Evolutionary conservation across 441 rosid species (phyloP).

Genomic region (Adansonia grandidieri): DNA sequence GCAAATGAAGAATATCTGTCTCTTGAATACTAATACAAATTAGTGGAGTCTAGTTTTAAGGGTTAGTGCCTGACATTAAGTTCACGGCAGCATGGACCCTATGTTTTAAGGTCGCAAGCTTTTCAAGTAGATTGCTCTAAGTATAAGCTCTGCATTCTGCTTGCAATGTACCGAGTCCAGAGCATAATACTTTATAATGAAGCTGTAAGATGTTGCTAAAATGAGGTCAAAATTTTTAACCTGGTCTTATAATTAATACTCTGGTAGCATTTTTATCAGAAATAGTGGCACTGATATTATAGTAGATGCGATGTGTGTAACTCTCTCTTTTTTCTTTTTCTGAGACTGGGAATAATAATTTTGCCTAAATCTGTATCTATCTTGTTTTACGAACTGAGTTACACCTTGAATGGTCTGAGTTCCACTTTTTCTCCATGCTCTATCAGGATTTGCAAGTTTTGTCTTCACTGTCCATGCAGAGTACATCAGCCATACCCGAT

Average conservation of each 20-base stretch:
- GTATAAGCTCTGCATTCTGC: background rate
- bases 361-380: background rate
- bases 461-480: slow-evolving; percentile 26
- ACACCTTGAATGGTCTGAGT: background rate
- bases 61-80: background rate
- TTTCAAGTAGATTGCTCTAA: background rate
- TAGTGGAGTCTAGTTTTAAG: background rate
- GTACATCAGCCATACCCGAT: slow-evolving; percentile 25
- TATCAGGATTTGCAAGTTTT: slow-evolving; percentile 35
- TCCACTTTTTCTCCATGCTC: background rate
- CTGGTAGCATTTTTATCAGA: background rate
- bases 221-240: background rate
- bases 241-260: background rate
- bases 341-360: too few species aligned
- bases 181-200: too few species aligned
- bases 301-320: too few species aligned
- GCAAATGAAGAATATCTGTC: background rate
- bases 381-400: background rate
- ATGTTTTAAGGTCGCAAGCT: background rate
- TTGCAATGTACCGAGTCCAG: background rate
- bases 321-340: too few species aligned
- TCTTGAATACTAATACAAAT: background rate
- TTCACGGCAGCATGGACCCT: background rate
- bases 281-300: background rate
- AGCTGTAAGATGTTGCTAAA: background rate